Percentiles rank a stretch among this genome's conserved stretches.
Conservation (phyloP, 2,329 filamentous ascomycete genomes). For the Botrytis paeoniae region DNA sequence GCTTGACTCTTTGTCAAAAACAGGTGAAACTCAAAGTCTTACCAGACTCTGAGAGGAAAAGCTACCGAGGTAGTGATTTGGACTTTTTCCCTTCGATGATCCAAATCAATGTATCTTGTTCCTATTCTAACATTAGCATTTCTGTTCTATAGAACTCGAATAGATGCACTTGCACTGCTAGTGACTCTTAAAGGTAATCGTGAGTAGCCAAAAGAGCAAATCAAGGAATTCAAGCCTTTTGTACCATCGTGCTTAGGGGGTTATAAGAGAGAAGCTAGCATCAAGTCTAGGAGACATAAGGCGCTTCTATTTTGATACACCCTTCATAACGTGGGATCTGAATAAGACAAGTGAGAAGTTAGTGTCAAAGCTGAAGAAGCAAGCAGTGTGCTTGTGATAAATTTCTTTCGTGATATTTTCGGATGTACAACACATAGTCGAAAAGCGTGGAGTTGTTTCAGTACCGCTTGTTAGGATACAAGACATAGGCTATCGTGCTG, state of each 20-base stretch:
- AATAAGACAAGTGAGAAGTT: neutral
- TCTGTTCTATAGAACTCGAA: too few species aligned
- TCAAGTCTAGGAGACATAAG: neutral
- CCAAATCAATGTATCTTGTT: neutral
- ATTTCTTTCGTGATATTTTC: neutral
- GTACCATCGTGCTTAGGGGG: neutral
- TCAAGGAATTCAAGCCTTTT: neutral
- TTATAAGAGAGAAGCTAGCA: neutral
- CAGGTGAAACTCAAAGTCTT: neutral
- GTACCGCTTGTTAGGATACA: too few species aligned
- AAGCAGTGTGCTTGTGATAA: neutral
- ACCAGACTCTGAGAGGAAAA: neutral
- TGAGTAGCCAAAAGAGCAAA: neutral
- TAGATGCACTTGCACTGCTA: neutral
- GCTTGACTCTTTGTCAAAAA: too few species aligned
- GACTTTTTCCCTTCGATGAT: neutral
- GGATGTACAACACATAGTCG: neutral
- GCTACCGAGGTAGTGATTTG: neutral
- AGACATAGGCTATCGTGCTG: neutral
- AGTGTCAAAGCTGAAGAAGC: neutral
- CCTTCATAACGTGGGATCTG: neutral
- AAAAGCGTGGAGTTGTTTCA: neutral
- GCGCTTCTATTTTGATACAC: neutral
- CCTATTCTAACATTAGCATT: neutral
- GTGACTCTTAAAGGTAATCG: neutral